phyloP scores from a whole-genome alignment of 176 grass and related monocot genomes.

The Oryza coarctata region DNA sequence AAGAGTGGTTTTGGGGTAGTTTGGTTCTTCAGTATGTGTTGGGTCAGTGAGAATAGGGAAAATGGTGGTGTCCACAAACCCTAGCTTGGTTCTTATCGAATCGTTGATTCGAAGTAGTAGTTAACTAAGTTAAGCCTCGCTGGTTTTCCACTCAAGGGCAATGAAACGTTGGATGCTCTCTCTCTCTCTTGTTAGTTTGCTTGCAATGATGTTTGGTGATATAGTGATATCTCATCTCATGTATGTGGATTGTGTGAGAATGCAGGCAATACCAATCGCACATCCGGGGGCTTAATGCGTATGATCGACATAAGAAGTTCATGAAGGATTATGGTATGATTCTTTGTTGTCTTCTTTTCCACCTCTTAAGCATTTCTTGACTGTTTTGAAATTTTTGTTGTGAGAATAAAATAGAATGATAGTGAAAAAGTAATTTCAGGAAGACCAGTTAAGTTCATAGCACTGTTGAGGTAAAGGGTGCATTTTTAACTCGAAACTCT shows the following conservation, averaged over 20 bases:
- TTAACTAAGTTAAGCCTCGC: not conserved
- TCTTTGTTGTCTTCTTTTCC: not conserved
- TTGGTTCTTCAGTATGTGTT: not conserved
- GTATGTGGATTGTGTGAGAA: constrained; percentile 18
- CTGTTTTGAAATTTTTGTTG: not conserved
- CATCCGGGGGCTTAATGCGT: constrained; percentile 77
- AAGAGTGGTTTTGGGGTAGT: not conserved
- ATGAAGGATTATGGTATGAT: constrained; percentile 78
- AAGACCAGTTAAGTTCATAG: not conserved
- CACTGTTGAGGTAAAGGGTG: not conserved
- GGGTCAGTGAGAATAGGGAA: not conserved
- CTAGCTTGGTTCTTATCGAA: not conserved
- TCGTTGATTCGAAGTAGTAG: not conserved
- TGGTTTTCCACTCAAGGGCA: not conserved
- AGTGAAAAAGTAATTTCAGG: not conserved
- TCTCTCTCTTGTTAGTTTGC: not conserved
- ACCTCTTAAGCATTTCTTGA: not conserved
- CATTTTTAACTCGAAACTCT: not conserved
- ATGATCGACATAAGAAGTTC: constrained; percentile 80
- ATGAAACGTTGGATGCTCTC: not conserved
- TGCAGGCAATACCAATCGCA: constrained; percentile 91
- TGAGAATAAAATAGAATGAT: not conserved
- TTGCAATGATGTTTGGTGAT: not conserved
- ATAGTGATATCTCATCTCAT: not conserved
- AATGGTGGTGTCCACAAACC: not conserved